Percentiles rank a stretch among this genome's conserved stretches.
These are phyloP conservation scores for Delitschia confertaspora DNA, from an alignment of 495 filamentous ascomycete genomes.

Conservation along the genomic window DNA sequence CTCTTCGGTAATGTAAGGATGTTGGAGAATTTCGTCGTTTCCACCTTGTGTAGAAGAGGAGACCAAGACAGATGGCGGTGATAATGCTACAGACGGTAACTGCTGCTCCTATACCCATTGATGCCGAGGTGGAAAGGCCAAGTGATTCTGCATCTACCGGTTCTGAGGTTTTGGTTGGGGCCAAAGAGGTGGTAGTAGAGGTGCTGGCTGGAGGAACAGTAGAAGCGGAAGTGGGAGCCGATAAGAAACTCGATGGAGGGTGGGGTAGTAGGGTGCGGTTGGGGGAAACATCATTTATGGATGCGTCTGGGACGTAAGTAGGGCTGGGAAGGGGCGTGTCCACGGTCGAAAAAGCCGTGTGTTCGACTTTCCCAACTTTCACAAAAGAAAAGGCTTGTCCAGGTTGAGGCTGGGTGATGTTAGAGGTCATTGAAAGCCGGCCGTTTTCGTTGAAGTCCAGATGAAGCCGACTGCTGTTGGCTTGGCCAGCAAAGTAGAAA, in stretches of 20 bases:
- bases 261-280: not conserved
- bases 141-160: not conserved
- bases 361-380: slow-evolving; percentile 5
- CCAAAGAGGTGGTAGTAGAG: not conserved
- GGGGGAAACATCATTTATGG: not conserved
- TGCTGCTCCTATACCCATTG: slow-evolving; percentile 10
- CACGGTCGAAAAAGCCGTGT: slow-evolving; percentile 10
- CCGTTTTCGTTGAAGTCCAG: slow-evolving; percentile 1
- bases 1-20: not conserved
- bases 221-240: not conserved
- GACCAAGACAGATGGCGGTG: not conserved
- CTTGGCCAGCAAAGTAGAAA: slow-evolving; percentile 1
- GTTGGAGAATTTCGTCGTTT: not conserved
- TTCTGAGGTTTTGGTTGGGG: not conserved
- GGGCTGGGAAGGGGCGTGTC: not conserved
- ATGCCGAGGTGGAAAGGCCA: slow-evolving; percentile 3
- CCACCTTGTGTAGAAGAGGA: slow-evolving; percentile 5
- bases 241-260: not conserved
- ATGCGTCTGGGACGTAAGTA: not conserved
- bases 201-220: no score
- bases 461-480: not conserved
- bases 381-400: slow-evolving; percentile 4
- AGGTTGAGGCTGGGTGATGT: not conserved
- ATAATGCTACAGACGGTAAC: slow-evolving; percentile 7
- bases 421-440: not conserved